A percentile compares a stretch with the other conserved stretches of the same genome.
phyloP scores from a whole-genome alignment of 2,329 filamentous ascomycete species.

The Colletotrichum falcatum region DNA sequence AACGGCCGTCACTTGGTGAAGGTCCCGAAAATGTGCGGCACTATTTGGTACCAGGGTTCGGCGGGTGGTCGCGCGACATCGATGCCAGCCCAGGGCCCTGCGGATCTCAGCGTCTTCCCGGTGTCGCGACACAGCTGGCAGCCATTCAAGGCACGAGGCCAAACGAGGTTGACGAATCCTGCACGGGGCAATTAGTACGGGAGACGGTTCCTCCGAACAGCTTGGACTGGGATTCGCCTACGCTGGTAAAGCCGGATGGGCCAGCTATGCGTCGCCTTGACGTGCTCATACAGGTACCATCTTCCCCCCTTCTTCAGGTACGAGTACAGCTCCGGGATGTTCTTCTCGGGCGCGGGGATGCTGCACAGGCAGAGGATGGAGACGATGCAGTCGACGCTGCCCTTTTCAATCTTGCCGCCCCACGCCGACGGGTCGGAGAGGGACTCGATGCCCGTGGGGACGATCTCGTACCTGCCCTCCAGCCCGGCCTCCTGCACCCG shows the following conservation, averaged over 20 bases:
- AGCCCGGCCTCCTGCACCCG: constrained; percentile 65
- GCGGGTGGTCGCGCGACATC: constrained; percentile 57
- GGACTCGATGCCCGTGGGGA: constrained; percentile 72
- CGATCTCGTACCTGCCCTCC: constrained; percentile 68
- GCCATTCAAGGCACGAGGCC: constrained; percentile 64
- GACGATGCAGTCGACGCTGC: constrained; percentile 69
- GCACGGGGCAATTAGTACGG: background rate
- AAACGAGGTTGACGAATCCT: constrained; percentile 65
- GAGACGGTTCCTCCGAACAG: background rate
- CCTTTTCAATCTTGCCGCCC: constrained; percentile 61
- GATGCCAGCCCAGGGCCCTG: constrained; percentile 63
- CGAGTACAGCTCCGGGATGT: constrained; percentile 66
- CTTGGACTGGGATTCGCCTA: constrained; percentile 48
- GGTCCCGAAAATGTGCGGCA: constrained; percentile 65
- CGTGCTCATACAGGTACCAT: constrained; percentile 75
- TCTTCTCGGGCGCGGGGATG: constrained; percentile 69
- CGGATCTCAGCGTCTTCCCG: constrained; percentile 57
- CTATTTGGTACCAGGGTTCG: constrained; percentile 56
- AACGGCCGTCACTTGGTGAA: constrained; percentile 59
- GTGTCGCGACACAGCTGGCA: constrained; percentile 65
- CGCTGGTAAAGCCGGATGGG: constrained; percentile 63
- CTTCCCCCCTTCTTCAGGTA: constrained; percentile 71
- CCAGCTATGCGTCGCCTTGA: constrained; percentile 55
- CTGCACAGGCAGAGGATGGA: constrained; percentile 72
- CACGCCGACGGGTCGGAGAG: constrained; percentile 57